Percentiles rank a stretch among this genome's conserved stretches.
These are phyloP conservation scores for Thalassiosira mediterranea DNA, from an alignment of 352 stramenopile species.

Conservation along the genomic window DNA sequence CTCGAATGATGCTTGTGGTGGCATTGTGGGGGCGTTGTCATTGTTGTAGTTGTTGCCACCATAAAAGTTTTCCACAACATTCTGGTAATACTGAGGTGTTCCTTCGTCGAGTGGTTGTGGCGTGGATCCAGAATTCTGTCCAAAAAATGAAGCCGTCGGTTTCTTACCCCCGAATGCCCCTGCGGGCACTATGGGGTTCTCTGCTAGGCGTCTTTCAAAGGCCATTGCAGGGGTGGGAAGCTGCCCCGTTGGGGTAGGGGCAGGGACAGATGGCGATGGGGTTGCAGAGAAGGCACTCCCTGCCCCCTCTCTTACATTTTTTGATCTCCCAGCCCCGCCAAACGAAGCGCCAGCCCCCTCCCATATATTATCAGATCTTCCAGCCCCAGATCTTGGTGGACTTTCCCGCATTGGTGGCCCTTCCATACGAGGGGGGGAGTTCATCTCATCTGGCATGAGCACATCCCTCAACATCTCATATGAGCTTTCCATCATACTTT, in stretches of 20 bases:
- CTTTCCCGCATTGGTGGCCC: background rate
- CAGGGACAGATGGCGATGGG: constrained; percentile 21
- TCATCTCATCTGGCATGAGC: constrained; percentile 41
- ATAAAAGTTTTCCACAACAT: constrained; percentile 33
- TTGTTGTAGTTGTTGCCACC: constrained; percentile 19
- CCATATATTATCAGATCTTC: constrained; percentile 15
- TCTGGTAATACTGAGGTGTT: constrained; percentile 32
- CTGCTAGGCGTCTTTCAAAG: constrained; percentile 44
- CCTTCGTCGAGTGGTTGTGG: background rate
- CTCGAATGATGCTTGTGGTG: constrained; percentile 23
- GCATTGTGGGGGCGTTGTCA: constrained; percentile 20
- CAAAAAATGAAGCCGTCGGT: constrained; percentile 41
- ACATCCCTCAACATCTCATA: constrained; percentile 53
- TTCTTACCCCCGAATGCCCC: constrained; percentile 43
- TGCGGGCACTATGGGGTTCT: constrained; percentile 45
- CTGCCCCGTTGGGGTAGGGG: constrained; percentile 9
- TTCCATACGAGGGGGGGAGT: constrained; percentile 13
- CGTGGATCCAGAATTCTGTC: constrained; percentile 4
- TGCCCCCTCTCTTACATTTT: constrained; percentile 39
- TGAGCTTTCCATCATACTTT: constrained; percentile 16
- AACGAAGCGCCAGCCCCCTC: constrained; percentile 18
- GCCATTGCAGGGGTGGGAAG: constrained; percentile 37
- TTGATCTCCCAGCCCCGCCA: constrained; percentile 19
- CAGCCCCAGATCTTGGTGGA: background rate
- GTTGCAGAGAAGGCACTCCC: constrained; percentile 22